Conservation (phyloP, 2,329 filamentous ascomycete genomes). For the Aspergillus fijiensis region DNA sequence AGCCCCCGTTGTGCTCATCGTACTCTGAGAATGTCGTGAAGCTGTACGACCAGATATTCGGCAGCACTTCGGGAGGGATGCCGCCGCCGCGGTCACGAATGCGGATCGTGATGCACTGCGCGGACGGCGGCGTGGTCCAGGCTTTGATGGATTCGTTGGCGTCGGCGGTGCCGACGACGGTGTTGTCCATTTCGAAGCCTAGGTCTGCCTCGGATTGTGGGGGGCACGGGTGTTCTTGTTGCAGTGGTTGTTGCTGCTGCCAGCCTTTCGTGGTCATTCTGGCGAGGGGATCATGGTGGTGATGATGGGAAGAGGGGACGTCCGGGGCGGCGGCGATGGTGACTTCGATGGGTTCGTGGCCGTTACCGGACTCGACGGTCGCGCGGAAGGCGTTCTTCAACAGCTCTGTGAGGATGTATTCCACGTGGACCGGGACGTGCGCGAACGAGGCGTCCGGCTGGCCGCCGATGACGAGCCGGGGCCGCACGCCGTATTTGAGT, state of each 20-base stretch:
- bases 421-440: constrained; percentile 91
- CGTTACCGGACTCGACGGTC: constrained; percentile 79
- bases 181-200: constrained; percentile 31
- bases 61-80: constrained; percentile 78
- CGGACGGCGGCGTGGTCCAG: constrained; percentile 41
- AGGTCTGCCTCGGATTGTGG: constrained; percentile 28
- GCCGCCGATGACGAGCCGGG: constrained; percentile 76
- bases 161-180: constrained; percentile 28
- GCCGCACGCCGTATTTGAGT: constrained; percentile 87
- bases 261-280: constrained; percentile 7
- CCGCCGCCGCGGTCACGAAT: constrained; percentile 95
- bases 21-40: constrained; percentile 91
- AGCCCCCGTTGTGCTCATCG: constrained; percentile 41
- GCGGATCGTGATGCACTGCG: constrained; percentile 86
- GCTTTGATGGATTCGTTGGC: constrained; percentile 34
- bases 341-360: constrained; percentile 79
- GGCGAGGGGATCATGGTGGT: constrained; percentile 12
- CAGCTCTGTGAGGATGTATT: constrained; percentile 95
- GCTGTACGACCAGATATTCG: constrained; percentile 93
- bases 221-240: constrained; percentile 9
- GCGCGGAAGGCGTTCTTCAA: constrained; percentile 96
- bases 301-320: constrained; percentile 28
- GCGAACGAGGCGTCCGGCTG: constrained; percentile 86
- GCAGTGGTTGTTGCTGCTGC: constrained; percentile 25
- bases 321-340: constrained; percentile 77